A percentile compares a stretch with the other conserved stretches of the same genome.
Evolutionary conservation across 2,329 filamentous ascomycete species (phyloP).

Genomic region (Pseudogymnoascus sp.): DNA sequence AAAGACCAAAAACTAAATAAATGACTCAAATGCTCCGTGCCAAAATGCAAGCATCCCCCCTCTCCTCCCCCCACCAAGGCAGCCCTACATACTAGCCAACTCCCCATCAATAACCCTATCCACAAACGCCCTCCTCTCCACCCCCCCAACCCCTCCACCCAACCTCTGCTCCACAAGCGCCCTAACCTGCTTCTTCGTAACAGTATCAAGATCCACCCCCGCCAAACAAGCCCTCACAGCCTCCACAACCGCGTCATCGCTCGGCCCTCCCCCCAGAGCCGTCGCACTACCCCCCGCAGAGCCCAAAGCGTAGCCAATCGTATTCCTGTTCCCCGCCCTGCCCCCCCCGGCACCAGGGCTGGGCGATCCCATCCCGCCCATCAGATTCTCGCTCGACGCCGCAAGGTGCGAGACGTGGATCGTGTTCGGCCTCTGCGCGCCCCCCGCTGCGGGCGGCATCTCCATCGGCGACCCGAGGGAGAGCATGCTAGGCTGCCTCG

Average conservation of each 20-base stretch:
- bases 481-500: slow-evolving; percentile 63
- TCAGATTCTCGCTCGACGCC: slow-evolving; percentile 24
- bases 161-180: slow-evolving; percentile 88
- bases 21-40: neutral
- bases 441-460: neutral
- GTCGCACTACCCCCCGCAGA: neutral
- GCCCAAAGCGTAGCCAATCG: neutral
- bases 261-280: slow-evolving; percentile 45
- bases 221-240: slow-evolving; percentile 73
- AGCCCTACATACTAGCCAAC: slow-evolving; percentile 74
- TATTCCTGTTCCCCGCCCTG: neutral
- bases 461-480: slow-evolving; percentile 41
- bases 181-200: slow-evolving; percentile 95
- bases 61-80: neutral
- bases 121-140: slow-evolving; percentile 76
- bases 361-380: slow-evolving; percentile 29
- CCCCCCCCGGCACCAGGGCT: neutral
- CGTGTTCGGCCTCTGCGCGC: slow-evolving; percentile 43
- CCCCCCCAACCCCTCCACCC: slow-evolving; percentile 74
- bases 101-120: slow-evolving; percentile 90
- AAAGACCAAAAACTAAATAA: neutral
- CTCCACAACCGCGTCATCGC: slow-evolving; percentile 72
- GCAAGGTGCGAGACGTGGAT: slow-evolving; percentile 46
- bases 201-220: slow-evolving; percentile 90
- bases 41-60: neutral